Conservation (phyloP, 257 asterid genomes). For the Phtheirospermum japonicum region DNA sequence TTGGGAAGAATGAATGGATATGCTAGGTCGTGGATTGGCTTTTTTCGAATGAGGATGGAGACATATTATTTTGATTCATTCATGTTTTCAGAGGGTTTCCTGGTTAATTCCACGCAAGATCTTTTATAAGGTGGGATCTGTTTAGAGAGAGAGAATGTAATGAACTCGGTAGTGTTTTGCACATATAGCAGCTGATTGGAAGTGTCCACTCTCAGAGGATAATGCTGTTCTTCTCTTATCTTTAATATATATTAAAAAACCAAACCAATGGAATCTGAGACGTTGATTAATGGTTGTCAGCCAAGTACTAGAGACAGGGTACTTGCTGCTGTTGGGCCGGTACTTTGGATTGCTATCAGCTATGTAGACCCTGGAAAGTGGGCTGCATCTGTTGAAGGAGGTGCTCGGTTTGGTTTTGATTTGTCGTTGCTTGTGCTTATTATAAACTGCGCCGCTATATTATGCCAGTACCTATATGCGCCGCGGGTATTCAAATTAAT, state of each 20-base stretch:
- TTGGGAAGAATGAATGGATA: constrained; percentile 18
- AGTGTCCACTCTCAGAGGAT: constrained; percentile 24
- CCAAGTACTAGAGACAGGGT: constrained; percentile 46
- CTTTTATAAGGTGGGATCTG: constrained; percentile 22
- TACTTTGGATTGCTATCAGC: constrained; percentile 74
- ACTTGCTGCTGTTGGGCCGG: constrained; percentile 76
- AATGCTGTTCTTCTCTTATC: constrained; percentile 20
- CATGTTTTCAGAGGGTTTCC: constrained; percentile 26
- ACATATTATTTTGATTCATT: constrained; percentile 15
- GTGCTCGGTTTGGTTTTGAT: constrained; percentile 83
- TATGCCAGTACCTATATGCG: constrained; percentile 89
- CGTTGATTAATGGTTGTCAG: constrained; percentile 32
- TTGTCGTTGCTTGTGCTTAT: constrained; percentile 51
- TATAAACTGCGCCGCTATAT: constrained; percentile 63
- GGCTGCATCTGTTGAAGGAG: constrained; percentile 96
- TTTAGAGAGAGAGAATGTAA: constrained; percentile 29
- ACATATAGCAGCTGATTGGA: constrained; percentile 31
- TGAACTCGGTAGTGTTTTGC: constrained; percentile 27
- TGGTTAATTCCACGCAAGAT: constrained; percentile 17
- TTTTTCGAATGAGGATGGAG: constrained; percentile 23
- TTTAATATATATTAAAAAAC: constrained; percentile 26
- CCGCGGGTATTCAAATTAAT: too few relatives aligned
- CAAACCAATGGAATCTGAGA: constrained; percentile 57
- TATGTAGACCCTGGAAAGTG: constrained; percentile 99
- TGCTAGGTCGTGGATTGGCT: constrained; percentile 26